A percentile compares a stretch with the other conserved stretches of the same genome.
phyloP scores from a whole-genome alignment of 164 flowering plant genomes.

The Vitis rotundifolia region DNA sequence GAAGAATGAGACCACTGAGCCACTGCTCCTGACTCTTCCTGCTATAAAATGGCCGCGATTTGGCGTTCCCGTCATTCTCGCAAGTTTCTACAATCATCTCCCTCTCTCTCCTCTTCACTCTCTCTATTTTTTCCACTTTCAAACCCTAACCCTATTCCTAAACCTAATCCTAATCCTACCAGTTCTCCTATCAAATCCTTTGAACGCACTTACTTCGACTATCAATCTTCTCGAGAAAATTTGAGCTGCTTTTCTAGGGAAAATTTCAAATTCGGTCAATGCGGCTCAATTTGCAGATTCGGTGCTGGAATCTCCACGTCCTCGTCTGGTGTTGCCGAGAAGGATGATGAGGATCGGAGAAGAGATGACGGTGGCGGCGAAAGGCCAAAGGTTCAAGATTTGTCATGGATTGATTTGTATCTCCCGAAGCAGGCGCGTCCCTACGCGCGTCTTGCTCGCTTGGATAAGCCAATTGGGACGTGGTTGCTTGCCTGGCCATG shows the following conservation, averaged over 20 bases:
- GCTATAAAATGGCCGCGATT: slow-evolving; percentile 30
- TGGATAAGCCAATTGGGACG: slow-evolving; percentile 94
- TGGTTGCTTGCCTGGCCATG: slow-evolving; percentile 99
- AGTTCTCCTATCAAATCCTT: no score
- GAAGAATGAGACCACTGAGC: no score
- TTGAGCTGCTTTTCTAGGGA: slow-evolving; percentile 1
- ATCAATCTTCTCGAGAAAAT: no score
- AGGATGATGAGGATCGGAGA: slow-evolving; percentile 5
- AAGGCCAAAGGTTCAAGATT: slow-evolving; percentile 2
- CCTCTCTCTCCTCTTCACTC: slow-evolving; percentile 17
- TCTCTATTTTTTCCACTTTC: background rate
- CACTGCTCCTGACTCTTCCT: no score
- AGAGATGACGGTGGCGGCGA: background rate
- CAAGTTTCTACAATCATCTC: slow-evolving; percentile 15
- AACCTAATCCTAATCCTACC: background rate
- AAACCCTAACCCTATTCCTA: background rate
- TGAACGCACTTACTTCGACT: no score
- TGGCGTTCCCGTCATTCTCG: slow-evolving; percentile 35
- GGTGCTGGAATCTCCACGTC: slow-evolving; percentile 11
- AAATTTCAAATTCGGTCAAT: background rate
- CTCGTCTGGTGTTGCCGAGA: slow-evolving; percentile 7
- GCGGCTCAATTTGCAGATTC: slow-evolving; percentile 1
- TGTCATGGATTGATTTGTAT: slow-evolving; percentile 78
- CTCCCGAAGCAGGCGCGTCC: slow-evolving; percentile 53
- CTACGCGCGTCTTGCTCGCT: slow-evolving; percentile 88